Base-by-base conservation (phyloP, 495 filamentous ascomycete genomes). In the Poronia punctata region DNA sequence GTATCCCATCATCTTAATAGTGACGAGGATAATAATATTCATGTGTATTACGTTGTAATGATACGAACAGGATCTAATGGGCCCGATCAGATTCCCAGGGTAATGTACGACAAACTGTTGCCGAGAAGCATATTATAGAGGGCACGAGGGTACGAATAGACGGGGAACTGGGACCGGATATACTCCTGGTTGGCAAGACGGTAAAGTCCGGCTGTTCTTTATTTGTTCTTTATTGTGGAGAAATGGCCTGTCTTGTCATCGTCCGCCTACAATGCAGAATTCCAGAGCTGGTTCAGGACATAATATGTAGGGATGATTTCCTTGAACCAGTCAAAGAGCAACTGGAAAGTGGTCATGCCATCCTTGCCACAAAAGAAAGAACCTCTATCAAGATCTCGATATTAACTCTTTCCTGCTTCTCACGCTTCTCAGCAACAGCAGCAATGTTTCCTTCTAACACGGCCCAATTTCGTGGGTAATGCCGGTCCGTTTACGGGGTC, bases 241-340 rank as follows among this genome's bases (percentile, higher is more conserved):
- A 37, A 37, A 31, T 19, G 35, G 27, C 25, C 41, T 35, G 32
- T 45, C 42, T 38, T 45, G 24, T 38, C 38, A 32, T 45, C 20
- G 15, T 33, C 33, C 38, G 35, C 42, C 42, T 45, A 45, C n/a
- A n/a, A n/a, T 45, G 42, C 35, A 45, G 42, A 45, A 45, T 45
- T 25, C 35, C 42, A 23, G 25, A 15, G 27, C 15, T n/a, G 35
- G 34, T 45, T 21, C 33, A 22, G 27, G 7, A 18, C 38, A 28
- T n/a, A n/a, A n/a, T 38, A 45, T 38, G 33, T 37, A 37, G 30
- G 27, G 41, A 26, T 37, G 32, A 4, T n/a, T 32, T 9, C 29
- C 35, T 30, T 12, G 35, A 28, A 30, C 12, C 24, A 24, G 26
- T 35, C 33, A 23, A 43, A 23, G 31, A 29, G 5, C 11, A 25